Base-by-base conservation (phyloP, 106 monocot genomes). In the Platanthera guangdongensis region DNA sequence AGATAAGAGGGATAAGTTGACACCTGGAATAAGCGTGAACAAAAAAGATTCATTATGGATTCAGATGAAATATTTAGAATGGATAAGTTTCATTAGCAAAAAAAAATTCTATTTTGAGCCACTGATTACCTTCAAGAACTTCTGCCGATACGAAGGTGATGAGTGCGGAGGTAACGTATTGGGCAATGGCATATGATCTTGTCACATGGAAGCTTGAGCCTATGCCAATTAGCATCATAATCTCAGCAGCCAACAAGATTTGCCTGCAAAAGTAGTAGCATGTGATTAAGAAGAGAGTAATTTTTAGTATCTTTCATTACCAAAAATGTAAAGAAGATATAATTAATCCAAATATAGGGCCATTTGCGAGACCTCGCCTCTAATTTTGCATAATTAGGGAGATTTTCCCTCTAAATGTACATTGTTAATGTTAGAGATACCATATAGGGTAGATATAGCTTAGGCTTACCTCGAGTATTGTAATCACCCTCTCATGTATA, bases 121-220 rank as follows among this genome's bases (percentile, higher is more conserved):
- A 60, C 16, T 45, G 32, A 21, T 77, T 92, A 96, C 96, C 96
- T 91, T 96, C 96, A 77, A 96, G 93, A 11, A 96, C 96, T 89
- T 96, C 91, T 30, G 93, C 90, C 54, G 87, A 78, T 51, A 96
- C 96, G 83, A 96, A 96, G 19, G 92, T 96, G 64, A 93, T 82
- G 18, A 96, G 82, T 68, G 88, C 96, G 50, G 93, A 90, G 50
- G 57, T 50, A 12, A 96, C 87, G 78, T 96, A 96, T 16, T 96
- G 96, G n/a, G 83, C 65, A 60, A 93, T 83, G 25, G 88, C 78
- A 64, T 96, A 96, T 7, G 73, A 51, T 8, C 81, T 84, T 49
- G 88, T 84, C 50, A 96, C 47, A 48, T 86, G 69, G 80, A 96
- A 96, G 85, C 96, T 96, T 9, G 86, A 79, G 59, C 89, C 30